Evolutionary conservation across 2,329 filamentous ascomycete species (phyloP).

Genomic region (Trichoderma sp.): DNA sequence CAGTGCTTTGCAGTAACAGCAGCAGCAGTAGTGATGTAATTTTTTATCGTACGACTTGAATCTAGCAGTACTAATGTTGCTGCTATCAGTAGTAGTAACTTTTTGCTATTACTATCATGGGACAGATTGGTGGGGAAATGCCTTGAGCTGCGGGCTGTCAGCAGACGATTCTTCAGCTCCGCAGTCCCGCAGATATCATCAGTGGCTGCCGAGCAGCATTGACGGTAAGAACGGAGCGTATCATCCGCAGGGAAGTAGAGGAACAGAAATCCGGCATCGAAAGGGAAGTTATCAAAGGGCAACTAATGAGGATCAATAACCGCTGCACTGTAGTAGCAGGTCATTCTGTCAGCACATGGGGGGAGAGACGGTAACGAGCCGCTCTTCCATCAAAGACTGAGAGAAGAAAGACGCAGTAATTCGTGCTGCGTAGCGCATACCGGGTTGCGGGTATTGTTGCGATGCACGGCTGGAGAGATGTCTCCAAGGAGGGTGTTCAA

Average conservation of each 20-base stretch:
- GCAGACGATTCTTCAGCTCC: slow-evolving; percentile 11
- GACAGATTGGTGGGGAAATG: slow-evolving; percentile 11
- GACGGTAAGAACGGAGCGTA: slow-evolving; percentile 14
- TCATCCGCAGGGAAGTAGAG: slow-evolving; percentile 9
- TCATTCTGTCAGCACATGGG: not conserved
- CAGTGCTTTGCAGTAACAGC: not conserved
- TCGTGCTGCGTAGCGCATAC: slow-evolving; percentile 9
- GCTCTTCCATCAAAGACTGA: not conserved
- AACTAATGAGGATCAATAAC: not conserved
- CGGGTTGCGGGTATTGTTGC: slow-evolving; percentile 20
- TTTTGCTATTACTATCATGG: slow-evolving; percentile 7
- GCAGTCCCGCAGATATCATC: slow-evolving; percentile 18
- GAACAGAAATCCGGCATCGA: not conserved
- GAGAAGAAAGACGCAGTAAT: not conserved
- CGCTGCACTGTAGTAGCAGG: not conserved
- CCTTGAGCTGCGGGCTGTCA: slow-evolving; percentile 16
- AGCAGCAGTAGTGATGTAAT: not conserved
- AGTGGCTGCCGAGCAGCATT: slow-evolving; percentile 1
- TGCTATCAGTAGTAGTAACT: not conserved
- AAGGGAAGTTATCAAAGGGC: not conserved
- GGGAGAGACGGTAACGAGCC: not conserved
- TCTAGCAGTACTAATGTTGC: not conserved
- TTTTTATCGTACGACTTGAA: not conserved
- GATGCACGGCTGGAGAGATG: slow-evolving; percentile 9
- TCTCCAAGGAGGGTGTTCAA: slow-evolving; percentile 1